Evolutionary conservation across 1,139 yeast genomes (phyloP), one percentile per base, ranked within the genome.

Genomic region (Yamadazyma atmosphaerica): DNA sequence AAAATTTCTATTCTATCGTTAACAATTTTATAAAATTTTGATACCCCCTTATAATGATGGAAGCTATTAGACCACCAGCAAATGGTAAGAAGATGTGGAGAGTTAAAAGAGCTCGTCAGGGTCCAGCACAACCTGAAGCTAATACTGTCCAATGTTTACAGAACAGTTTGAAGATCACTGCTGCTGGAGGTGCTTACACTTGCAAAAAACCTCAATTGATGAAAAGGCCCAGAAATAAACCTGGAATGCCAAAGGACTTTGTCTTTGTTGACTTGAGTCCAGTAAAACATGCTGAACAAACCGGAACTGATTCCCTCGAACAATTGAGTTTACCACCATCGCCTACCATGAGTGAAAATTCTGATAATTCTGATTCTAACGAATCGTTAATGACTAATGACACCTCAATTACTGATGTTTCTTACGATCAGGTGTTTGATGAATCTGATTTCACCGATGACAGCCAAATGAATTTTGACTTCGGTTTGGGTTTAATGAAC

Each of bases 231-330:
- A 72, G 69, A 58, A 66, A 65, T 51, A 71, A 62, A 50, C 79
- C 79, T 5, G 80, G 80, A 7, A 65, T 61, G 61, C 77, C 76
- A 39, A 69, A 68, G 52, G 78, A 74, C 51, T 76, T 74, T 47
- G 79, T 76, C 14, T 76, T 76, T 51, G 80, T 76, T 32, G 80
- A 76, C 50, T 63, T 76, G 44, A 72, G 79, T 14, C 81, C 81
- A 16, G 69, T 68, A 32, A 74, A 74, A 58, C 59, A 49, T 32
- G 67, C 58, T 22, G 63, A 56, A 32, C 24, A 29, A 28, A 31
- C 29, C 30, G 28, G 15, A 13, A 19, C 14, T n/a, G 24, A 25
- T 8, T 23, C 35, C 19, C 21, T 28, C 5, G 31, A 16, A 5
- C 16, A 28, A 11, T 15, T 30, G 25, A 13, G 22, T 6, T 36